phyloP scores from a whole-genome alignment of 441 rosid genomes.

The Dalechampia spathulata region DNA sequence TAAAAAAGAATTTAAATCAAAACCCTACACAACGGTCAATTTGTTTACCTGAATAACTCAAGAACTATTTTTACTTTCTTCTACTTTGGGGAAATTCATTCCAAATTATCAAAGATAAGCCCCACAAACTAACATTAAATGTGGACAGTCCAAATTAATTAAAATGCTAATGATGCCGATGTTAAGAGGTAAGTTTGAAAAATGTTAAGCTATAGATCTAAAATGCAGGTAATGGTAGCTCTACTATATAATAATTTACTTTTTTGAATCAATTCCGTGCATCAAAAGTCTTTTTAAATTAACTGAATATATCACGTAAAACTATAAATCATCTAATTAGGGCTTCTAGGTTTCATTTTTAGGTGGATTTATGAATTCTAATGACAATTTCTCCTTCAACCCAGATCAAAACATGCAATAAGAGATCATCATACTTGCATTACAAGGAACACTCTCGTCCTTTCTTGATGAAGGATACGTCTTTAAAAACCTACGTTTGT shows the following conservation, averaged over 20 bases:
- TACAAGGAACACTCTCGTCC: slow-evolving; percentile 4
- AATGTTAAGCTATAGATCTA: neutral
- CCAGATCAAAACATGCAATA: neutral
- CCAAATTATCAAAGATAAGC: too few relatives aligned
- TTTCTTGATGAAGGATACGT: neutral
- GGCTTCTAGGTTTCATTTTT: too few relatives aligned
- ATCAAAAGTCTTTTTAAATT: too few relatives aligned
- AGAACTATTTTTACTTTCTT: too few relatives aligned
- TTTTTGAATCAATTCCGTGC: neutral
- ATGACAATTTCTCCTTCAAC: neutral
- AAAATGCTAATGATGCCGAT: neutral
- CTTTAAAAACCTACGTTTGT: neutral
- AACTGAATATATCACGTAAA: too few relatives aligned
- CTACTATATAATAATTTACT: neutral
- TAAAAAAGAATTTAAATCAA: too few relatives aligned
- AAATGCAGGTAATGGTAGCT: slow-evolving; percentile 7
- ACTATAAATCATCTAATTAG: too few relatives aligned
- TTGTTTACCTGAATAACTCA: too few relatives aligned
- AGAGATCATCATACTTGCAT: slow-evolving; percentile 2
- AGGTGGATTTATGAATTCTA: too few relatives aligned
- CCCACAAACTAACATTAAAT: neutral
- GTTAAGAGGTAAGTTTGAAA: neutral
- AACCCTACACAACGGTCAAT: too few relatives aligned
- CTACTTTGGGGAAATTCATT: too few relatives aligned
- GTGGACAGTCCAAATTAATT: too few relatives aligned